Evolutionary conservation across 305 asterid genomes (phyloP).

Genomic region (Fraxinus angustifolia): DNA sequence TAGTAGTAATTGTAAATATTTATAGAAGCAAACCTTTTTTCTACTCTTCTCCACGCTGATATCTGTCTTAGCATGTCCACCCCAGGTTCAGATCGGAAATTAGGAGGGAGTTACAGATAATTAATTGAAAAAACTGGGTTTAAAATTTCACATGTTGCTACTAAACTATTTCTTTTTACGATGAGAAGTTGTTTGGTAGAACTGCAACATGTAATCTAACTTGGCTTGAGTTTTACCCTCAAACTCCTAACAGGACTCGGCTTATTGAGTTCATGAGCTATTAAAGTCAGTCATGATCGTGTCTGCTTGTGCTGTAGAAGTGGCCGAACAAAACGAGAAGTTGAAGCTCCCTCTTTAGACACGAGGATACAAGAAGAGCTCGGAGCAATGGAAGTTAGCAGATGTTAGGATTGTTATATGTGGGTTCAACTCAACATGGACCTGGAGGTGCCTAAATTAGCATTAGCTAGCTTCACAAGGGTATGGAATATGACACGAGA

Average conservation of each 20-base stretch:
- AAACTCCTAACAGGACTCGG: neutral
- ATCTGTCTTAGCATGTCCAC: neutral
- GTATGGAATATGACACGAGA: neutral
- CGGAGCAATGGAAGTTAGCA: neutral
- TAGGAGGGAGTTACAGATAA: neutral
- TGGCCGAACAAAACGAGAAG: neutral
- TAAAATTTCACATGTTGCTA: neutral
- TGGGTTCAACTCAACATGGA: neutral
- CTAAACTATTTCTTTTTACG: neutral
- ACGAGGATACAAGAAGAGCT: neutral
- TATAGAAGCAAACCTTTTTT: neutral
- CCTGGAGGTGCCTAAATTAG: neutral
- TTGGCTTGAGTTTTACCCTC: neutral
- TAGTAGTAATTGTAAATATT: constrained; percentile 4
- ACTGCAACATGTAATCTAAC: neutral
- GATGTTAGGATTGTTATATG: neutral
- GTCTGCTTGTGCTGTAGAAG: neutral
- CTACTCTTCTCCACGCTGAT: neutral
- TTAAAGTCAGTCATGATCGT: neutral
- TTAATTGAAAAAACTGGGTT: neutral
- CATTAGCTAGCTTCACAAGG: neutral
- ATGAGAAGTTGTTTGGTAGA: neutral
- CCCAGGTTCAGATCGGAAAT: neutral
- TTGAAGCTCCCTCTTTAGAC: neutral
- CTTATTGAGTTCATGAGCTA: neutral